A percentile compares a stretch with the other conserved stretches of the same genome.
Conservation (phyloP, 306 rosid genomes). For the Quercus gilva region DNA sequence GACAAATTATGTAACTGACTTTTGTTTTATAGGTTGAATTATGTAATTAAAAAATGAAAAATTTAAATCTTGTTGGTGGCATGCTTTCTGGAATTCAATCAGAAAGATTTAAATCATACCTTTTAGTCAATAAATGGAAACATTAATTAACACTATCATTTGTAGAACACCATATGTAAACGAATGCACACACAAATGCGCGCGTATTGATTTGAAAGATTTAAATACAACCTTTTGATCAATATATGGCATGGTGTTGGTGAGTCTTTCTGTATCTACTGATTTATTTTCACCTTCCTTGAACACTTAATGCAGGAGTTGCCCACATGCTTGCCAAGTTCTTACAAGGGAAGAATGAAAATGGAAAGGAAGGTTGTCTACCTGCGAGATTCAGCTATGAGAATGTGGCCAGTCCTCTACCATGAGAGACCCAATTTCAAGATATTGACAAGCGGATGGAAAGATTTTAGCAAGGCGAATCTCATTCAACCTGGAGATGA, state of each 20-base stretch:
- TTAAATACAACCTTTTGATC: too few species aligned
- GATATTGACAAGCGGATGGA: conserved; percentile 50
- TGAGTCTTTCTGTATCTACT: not conserved
- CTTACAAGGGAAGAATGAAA: not conserved
- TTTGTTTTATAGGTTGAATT: too few species aligned
- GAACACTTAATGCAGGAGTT: conserved; percentile 38
- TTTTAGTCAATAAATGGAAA: too few species aligned
- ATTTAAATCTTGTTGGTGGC: not conserved
- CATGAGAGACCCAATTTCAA: conserved; percentile 12
- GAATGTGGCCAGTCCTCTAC: conserved; percentile 59
- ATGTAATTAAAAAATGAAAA: too few species aligned
- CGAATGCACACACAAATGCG: too few species aligned
- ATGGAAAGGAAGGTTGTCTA: conserved; percentile 26
- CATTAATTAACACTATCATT: too few species aligned
- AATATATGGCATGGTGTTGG: not conserved
- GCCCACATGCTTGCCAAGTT: conserved; percentile 28
- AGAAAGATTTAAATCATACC: not conserved
- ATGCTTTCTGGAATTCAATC: not conserved
- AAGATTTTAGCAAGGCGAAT: conserved; percentile 43
- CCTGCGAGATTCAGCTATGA: conserved; percentile 38
- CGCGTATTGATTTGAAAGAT: too few species aligned
- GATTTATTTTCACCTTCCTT: not conserved
- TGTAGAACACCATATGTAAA: too few species aligned
- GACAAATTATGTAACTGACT: too few species aligned
- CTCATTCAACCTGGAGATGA: conserved; percentile 38